These are phyloP conservation scores for Mycena vitilis DNA, from an alignment of 768 basidiomycete species.

Conservation along the genomic window DNA sequence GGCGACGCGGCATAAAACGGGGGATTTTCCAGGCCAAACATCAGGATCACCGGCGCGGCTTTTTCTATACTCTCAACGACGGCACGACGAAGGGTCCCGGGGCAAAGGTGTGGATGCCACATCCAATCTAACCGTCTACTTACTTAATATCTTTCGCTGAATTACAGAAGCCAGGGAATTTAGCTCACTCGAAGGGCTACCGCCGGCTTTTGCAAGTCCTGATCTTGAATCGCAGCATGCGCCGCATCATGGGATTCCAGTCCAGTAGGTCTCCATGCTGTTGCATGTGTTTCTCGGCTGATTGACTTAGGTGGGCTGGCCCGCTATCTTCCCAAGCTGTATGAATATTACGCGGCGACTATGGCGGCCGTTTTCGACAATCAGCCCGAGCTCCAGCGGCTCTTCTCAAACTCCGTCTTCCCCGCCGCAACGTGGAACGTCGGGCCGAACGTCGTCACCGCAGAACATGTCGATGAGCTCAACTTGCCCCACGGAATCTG, in stretches of 20 bases:
- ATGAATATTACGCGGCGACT: accelerated
- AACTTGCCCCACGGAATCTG: constrained; percentile 23
- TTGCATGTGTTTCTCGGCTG: not conserved
- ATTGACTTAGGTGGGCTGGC: not conserved
- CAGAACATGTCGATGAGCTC: constrained; percentile 22
- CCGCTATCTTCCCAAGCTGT: not conserved
- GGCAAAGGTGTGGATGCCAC: not conserved
- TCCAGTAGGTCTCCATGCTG: not conserved
- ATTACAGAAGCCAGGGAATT: not conserved
- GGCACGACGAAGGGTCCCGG: not conserved
- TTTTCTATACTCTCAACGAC: not conserved
- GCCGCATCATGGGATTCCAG: not conserved
- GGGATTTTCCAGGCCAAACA: not conserved
- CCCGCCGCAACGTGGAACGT: not conserved
- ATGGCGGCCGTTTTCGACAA: not conserved
- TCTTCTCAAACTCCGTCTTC: not conserved
- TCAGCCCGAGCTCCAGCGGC: not conserved
- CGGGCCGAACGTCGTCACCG: not conserved
- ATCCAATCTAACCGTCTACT: no score
- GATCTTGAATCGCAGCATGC: not conserved
- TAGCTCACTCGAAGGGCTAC: not conserved
- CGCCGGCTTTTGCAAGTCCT: not conserved
- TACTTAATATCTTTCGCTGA: not conserved
- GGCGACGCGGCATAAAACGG: not conserved
- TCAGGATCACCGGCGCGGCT: not conserved